Evolutionary conservation across 345 rosid species (phyloP).

Genomic region (Ceriops decandra): DNA sequence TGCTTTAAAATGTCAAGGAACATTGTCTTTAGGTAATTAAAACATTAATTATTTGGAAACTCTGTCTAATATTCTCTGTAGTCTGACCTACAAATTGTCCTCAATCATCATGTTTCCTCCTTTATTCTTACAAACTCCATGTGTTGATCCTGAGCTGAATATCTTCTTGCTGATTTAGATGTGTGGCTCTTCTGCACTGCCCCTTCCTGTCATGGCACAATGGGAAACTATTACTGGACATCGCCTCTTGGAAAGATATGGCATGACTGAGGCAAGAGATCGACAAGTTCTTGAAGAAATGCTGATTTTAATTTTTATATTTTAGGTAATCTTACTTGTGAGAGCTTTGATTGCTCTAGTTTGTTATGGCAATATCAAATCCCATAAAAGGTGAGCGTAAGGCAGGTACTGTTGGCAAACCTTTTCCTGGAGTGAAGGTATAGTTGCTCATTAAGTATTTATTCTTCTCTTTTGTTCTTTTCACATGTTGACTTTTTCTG

Average conservation of each 20-base stretch:
- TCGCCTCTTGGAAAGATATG: constrained; percentile 92
- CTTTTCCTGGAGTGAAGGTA: constrained; percentile 94
- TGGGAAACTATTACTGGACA: constrained; percentile 98
- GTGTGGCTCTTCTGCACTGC: constrained; percentile 98
- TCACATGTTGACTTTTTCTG: constrained; percentile 2
- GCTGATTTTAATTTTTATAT: background rate
- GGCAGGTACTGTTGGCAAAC: constrained; percentile 97
- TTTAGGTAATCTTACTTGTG: background rate
- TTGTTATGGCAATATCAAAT: constrained; percentile 93
- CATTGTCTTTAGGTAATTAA: too few species aligned
- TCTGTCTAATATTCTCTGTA: background rate
- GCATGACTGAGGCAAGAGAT: constrained; percentile 86
- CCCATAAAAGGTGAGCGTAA: constrained; percentile 72
- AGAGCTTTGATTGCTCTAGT: constrained; percentile 39
- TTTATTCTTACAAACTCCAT: background rate
- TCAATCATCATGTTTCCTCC: constrained; percentile 5
- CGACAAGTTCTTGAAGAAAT: background rate
- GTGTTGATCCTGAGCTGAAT: background rate
- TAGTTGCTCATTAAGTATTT: constrained; percentile 14
- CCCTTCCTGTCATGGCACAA: constrained; percentile 83
- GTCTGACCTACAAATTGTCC: background rate
- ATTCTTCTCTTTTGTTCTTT: background rate
- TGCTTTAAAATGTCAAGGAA: background rate
- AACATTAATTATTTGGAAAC: too few species aligned
- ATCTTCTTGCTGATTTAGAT: constrained; percentile 43